Evolutionary conservation across 78 protist genomes (phyloP), one percentile per base, ranked within the genome.

Genomic region (Chrysochromulina parva): DNA sequence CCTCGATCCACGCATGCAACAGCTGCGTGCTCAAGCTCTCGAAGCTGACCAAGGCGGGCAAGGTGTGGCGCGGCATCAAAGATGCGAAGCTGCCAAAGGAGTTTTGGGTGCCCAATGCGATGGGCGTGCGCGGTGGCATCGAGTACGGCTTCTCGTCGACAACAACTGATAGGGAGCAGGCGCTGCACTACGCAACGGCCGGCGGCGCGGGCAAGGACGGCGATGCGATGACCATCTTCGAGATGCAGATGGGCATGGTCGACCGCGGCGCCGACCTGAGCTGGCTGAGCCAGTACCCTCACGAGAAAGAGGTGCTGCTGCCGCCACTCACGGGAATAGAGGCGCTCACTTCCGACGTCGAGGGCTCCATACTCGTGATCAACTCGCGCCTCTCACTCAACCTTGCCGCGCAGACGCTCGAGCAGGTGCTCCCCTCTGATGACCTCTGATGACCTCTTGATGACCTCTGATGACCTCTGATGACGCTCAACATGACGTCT

Each of bases 301-400:
- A 69, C 55, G 90, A 88, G 82, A 20, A 54, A 3, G 90, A 88
- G 81, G 52, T 53, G 54, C 85, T 88, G 50, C 3, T 88, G 26
- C 90, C 90, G 71, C 90, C 90, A 38, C 90, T 88, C 53, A 17
- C 65, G 6, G 71, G 48, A 47, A 80, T 87, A 4, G 90, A 87
- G 76, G 22, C 38, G 38, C 38, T 38, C 38, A 38, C 38, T 38
- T 38, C 38, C 38, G 38, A 16, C 66, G 66, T 60, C 66, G 66
- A 60, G 26, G 66, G 66, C 11, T 60, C 66, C 26, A 60, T 16
- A 16, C 66, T 60, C 66, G 66, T 60, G 66, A 16, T 60, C 66
- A 11, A 60, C 66, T 11, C 66, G 66, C 66, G 66, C 26, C 66
- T 60, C 66, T 11, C 11, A 11, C 26, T 60, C 11, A 38, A 38